Base-by-base conservation (phyloP, 1,284 basidiomycete species). In the Caloboletus inedulis region DNA sequence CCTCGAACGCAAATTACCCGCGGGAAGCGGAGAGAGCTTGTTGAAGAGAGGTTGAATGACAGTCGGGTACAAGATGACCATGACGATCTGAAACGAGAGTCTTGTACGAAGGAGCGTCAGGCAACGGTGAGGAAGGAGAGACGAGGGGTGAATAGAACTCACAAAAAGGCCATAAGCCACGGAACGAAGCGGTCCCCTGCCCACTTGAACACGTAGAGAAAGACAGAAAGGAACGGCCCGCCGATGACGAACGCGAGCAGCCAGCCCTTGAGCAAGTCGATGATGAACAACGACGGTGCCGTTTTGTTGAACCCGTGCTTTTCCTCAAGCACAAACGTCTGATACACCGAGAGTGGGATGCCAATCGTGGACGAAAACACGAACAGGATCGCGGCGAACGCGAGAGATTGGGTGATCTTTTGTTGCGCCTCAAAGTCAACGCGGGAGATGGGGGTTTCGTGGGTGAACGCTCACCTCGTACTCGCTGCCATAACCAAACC, bases 241-340 rank as follows among this genome's bases (percentile, higher is more conserved):
- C 94, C 93, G n/a, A 99, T 77, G 34, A 74, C 79, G 45, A 88
- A 79, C 8, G 83, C 82, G 42, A 99, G 71, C 3, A 74, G 69
- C 82, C 87, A 93, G 19, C 84, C 79, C 72, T 97, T 98, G 62
- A 95, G 41, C 40, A 89, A 72, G 70, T 98, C 94, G 3, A 78
- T 73, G 52, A 94, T 67, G 68, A 91, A 97, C 3, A 94, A 77
- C 7, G 61, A 61, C 1, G 81, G 79, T 0, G 93, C 93, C 16
- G 86, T 93, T 75, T 98, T 98, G 81, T 98, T 98, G 79, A 98
- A 98, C 1, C 94, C 95, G 63, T 98, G 93, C 59, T 87, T 87
- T 69, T 97, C 89, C 72, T 99, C 97, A 40, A 99, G 78, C 12
- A 95, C 89, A 69, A 99, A 99, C 3, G 92, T 95, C 57, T 85